Conservation (phyloP, 495 filamentous ascomycete genomes). For the Immersiella caudata region DNA sequence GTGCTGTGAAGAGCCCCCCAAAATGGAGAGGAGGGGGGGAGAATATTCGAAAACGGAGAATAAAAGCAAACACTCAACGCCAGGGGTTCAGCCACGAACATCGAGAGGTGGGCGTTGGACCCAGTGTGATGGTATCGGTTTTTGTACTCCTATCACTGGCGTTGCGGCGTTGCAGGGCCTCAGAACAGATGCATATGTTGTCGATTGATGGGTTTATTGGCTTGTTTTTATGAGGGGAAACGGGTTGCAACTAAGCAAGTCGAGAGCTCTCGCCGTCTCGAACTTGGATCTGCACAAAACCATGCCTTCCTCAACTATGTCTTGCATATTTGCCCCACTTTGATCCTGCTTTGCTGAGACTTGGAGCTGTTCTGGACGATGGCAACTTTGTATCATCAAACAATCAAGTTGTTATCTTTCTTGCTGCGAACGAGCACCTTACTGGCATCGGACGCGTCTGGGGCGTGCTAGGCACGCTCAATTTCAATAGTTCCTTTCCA, state of each 20-base stretch:
- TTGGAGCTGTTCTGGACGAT: too few relatives aligned
- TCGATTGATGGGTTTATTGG: too few relatives aligned
- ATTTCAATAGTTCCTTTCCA: not conserved
- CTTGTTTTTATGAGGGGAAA: too few relatives aligned
- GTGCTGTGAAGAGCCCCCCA: not conserved
- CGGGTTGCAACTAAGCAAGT: too few relatives aligned
- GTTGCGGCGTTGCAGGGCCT: not conserved
- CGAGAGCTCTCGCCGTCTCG: not conserved
- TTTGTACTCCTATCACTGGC: slow-evolving; percentile 9
- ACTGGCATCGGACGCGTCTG: too few relatives aligned
- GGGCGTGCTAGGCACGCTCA: too few relatives aligned
- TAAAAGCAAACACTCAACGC: not conserved
- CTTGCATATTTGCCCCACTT: slow-evolving; percentile 11
- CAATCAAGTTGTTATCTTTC: too few relatives aligned
- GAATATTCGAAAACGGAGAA: not conserved
- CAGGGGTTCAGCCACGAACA: not conserved
- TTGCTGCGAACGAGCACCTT: too few relatives aligned
- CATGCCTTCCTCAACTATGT: not conserved
- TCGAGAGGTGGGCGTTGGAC: not conserved
- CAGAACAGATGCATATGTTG: not conserved
- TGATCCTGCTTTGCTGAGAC: not conserved
- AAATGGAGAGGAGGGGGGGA: not conserved
- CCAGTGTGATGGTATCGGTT: slow-evolving; percentile 6
- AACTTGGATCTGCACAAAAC: not conserved
- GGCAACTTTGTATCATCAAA: too few relatives aligned